phyloP scores from a whole-genome alignment of 2,329 filamentous ascomycete genomes.

The Diaporthe aspalathi region DNA sequence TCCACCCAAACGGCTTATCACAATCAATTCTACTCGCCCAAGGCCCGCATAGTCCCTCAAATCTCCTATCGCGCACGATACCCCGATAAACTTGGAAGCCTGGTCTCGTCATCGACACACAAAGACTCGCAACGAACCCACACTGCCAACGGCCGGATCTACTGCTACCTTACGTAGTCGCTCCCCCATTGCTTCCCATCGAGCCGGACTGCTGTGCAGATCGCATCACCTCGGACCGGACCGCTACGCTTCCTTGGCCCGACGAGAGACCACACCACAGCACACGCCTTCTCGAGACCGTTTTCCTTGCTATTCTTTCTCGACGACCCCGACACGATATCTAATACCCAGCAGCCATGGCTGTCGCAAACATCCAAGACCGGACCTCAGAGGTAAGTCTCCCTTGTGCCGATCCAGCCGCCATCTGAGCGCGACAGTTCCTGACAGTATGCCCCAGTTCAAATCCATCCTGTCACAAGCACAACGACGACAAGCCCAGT shows the following conservation, averaged over 20 bases:
- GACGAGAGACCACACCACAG: constrained; percentile 9
- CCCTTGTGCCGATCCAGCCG: not conserved
- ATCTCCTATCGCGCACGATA: constrained; percentile 15
- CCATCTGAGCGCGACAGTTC: not conserved
- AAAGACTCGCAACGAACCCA: not conserved
- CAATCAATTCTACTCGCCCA: constrained; percentile 25
- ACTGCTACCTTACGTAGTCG: not conserved
- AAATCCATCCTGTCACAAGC: constrained; percentile 88
- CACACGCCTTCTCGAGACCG: constrained; percentile 1
- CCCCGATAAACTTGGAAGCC: constrained; percentile 7
- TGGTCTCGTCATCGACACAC: constrained; percentile 5
- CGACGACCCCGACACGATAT: not conserved
- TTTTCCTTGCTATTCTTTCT: not conserved
- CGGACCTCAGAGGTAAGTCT: constrained; percentile 77
- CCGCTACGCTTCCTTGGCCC: constrained; percentile 11
- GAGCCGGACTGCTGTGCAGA: constrained; percentile 34
- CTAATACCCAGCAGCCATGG: constrained; percentile 58
- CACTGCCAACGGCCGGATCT: not conserved
- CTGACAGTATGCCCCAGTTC: constrained; percentile 62
- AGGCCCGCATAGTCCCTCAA: constrained; percentile 29
- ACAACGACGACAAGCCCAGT: constrained; percentile 80
- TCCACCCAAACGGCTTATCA: constrained; percentile 31
- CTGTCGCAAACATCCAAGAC: constrained; percentile 87
- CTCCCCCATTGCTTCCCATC: constrained; percentile 5
- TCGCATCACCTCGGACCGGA: constrained; percentile 25